Conservation (phyloP, 2,329 filamentous ascomycete species). For the Calonectria hongkongensis region DNA sequence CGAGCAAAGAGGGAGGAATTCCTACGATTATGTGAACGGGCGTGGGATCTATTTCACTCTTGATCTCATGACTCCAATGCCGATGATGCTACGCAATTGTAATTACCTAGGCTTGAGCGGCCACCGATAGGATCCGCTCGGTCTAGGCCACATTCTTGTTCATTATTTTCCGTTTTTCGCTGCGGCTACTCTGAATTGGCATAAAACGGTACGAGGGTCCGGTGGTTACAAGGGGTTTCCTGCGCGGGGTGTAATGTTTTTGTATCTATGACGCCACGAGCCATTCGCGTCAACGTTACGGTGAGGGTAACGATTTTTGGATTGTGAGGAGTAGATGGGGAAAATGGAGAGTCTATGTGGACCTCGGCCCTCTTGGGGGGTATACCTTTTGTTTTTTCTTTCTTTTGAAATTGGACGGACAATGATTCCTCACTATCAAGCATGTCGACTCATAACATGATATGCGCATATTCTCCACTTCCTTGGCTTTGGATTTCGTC, state of each 20-base stretch:
- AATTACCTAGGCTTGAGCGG: slow-evolving; percentile 33
- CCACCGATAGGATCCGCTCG: slow-evolving; percentile 33
- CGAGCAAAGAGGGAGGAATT: slow-evolving; percentile 95
- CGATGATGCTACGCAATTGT: slow-evolving; percentile 48
- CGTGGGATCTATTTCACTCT: slow-evolving; percentile 98
- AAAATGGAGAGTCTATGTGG: slow-evolving; percentile 28
- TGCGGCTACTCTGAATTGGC: slow-evolving; percentile 44
- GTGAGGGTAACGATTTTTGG: slow-evolving; percentile 30
- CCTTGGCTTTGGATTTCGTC: slow-evolving; percentile 10
- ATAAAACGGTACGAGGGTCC: slow-evolving; percentile 49
- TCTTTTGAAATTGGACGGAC: slow-evolving; percentile 38
- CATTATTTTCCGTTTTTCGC: slow-evolving; percentile 51
- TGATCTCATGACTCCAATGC: slow-evolving; percentile 64
- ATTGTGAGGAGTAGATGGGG: slow-evolving; percentile 26
- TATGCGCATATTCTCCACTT: slow-evolving; percentile 26
- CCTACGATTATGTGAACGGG: slow-evolving; percentile 87
- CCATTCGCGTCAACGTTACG: slow-evolving; percentile 49
- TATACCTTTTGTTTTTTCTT: slow-evolving; percentile 25
- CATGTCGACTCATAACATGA: slow-evolving; percentile 24
- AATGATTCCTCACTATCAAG: slow-evolving; percentile 27
- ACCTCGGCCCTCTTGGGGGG: slow-evolving; percentile 21
- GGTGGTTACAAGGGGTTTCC: slow-evolving; percentile 44
- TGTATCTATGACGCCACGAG: slow-evolving; percentile 54
- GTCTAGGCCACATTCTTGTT: slow-evolving; percentile 50
- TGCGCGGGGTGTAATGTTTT: slow-evolving; percentile 54